A percentile compares a stretch with the other conserved stretches of the same genome.
These are phyloP conservation scores for Leptomonas seymouri DNA, from an alignment of 208 protist species.

Conservation along the genomic window DNA sequence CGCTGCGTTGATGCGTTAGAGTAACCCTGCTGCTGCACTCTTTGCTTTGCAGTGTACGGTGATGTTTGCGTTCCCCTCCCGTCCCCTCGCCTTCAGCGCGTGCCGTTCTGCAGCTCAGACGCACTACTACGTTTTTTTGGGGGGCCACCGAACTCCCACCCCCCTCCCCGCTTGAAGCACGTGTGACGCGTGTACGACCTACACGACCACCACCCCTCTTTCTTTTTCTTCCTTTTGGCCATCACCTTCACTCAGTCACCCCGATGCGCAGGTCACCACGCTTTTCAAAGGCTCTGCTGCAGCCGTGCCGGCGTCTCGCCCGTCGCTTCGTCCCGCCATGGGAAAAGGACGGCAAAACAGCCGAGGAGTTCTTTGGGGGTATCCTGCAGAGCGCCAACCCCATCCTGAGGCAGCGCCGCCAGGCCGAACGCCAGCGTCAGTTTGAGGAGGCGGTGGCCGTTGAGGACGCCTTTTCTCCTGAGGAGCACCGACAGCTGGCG, in stretches of 20 bases:
- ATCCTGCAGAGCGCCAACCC: constrained; percentile 75
- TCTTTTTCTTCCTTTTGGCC: neutral
- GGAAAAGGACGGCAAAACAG: constrained; percentile 81
- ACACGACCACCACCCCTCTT: too few species aligned
- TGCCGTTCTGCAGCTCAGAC: too few species aligned
- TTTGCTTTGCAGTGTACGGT: too few species aligned
- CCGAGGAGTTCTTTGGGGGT: constrained; percentile 80
- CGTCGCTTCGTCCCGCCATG: constrained; percentile 88
- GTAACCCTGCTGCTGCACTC: too few species aligned
- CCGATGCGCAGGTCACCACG: constrained; percentile 14
- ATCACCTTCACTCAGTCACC: too few species aligned
- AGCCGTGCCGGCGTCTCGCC: neutral
- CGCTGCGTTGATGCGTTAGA: too few species aligned
- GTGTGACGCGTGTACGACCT: too few species aligned
- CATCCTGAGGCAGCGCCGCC: constrained; percentile 43
- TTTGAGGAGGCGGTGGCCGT: constrained; percentile 31
- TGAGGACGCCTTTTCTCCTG: constrained; percentile 37
- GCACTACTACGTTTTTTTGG: neutral
- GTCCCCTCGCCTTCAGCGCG: too few species aligned
- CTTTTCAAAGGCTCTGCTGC: neutral
- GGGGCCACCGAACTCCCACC: neutral
- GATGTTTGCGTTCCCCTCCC: too few species aligned
- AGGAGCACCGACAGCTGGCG: constrained; percentile 50
- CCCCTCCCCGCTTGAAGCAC: too few species aligned
- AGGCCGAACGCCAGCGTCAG: constrained; percentile 35